phyloP scores from a whole-genome alignment of 192 early-diverging fungal genomes.

The Allomyces javanicus region DNA sequence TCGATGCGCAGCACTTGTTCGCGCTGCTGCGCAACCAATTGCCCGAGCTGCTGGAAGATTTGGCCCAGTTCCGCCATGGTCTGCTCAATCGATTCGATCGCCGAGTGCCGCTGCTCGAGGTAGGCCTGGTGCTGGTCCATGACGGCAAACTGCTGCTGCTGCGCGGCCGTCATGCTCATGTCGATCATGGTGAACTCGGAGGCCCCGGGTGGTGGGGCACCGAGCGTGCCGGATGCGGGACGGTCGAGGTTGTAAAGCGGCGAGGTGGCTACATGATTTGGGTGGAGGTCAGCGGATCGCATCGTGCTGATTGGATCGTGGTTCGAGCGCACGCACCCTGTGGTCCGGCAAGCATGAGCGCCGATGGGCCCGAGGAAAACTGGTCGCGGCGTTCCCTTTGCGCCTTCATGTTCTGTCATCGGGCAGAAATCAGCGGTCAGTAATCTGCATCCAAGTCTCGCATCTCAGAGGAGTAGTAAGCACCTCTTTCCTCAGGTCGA shows the following conservation, averaged over 20 bases:
- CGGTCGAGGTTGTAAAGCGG: slow-evolving; percentile 43
- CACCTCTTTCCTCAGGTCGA: slow-evolving; percentile 65
- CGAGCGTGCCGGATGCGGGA: slow-evolving; percentile 6
- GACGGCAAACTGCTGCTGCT: slow-evolving; percentile 44
- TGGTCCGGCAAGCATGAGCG: slow-evolving; percentile 1
- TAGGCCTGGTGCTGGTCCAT: slow-evolving; percentile 50
- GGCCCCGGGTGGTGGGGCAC: background rate
- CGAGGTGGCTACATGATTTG: slow-evolving; percentile 15
- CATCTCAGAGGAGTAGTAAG: too few species aligned
- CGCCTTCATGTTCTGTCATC: slow-evolving; percentile 68
- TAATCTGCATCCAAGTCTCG: too few species aligned
- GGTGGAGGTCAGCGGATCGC: background rate
- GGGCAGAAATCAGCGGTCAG: too few species aligned
- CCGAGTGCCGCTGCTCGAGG: slow-evolving; percentile 69
- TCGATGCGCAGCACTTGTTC: slow-evolving; percentile 83
- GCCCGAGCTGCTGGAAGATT: slow-evolving; percentile 70
- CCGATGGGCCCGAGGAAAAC: slow-evolving; percentile 42
- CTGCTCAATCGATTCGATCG: slow-evolving; percentile 87
- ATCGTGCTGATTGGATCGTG: background rate
- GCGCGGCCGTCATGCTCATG: slow-evolving; percentile 16
- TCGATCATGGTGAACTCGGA: background rate
- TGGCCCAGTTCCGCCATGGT: slow-evolving; percentile 89
- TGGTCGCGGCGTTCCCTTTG: slow-evolving; percentile 76
- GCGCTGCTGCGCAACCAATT: slow-evolving; percentile 67
- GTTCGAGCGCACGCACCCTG: slow-evolving; percentile 1